Evolutionary conservation across 352 stramenopile species (phyloP).

Genomic region (Globisporangium nodosum): DNA sequence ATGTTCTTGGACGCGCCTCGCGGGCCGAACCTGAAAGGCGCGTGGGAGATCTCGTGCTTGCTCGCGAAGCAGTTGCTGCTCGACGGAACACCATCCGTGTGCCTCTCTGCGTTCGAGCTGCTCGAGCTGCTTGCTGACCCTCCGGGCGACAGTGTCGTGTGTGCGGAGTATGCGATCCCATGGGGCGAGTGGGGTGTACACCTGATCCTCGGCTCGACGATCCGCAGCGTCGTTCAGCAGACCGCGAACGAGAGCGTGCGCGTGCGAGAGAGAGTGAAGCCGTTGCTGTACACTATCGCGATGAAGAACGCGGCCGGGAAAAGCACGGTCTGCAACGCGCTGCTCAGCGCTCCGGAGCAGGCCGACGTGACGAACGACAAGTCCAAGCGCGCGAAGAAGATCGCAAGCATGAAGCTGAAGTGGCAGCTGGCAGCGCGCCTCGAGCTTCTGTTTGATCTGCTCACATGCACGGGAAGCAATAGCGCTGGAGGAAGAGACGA

Average conservation of each 20-base stretch:
- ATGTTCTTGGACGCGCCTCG: slow-evolving; percentile 24
- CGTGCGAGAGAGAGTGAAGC: slow-evolving; percentile 44
- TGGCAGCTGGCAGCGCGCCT: slow-evolving; percentile 63
- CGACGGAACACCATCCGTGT: slow-evolving; percentile 39
- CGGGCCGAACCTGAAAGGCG: slow-evolving; percentile 41
- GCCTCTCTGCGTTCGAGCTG: slow-evolving; percentile 47
- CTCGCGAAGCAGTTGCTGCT: slow-evolving; percentile 62
- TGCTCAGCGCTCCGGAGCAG: slow-evolving; percentile 68
- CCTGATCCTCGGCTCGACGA: slow-evolving; percentile 64
- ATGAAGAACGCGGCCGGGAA: slow-evolving; percentile 42
- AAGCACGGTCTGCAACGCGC: slow-evolving; percentile 62
- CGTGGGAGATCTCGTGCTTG: slow-evolving; percentile 71
- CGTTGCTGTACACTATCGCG: slow-evolving; percentile 39
- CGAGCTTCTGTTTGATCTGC: slow-evolving; percentile 56
- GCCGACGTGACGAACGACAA: slow-evolving; percentile 28
- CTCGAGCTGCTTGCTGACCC: slow-evolving; percentile 52
- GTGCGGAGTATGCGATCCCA: slow-evolving; percentile 46
- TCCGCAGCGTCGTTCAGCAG: slow-evolving; percentile 71
- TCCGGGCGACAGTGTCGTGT: slow-evolving; percentile 9
- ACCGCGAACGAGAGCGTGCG: slow-evolving; percentile 56
- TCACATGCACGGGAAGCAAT: slow-evolving; percentile 9
- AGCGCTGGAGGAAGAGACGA: slow-evolving; percentile 7
- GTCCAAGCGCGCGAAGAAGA: slow-evolving; percentile 32
- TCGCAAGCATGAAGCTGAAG: slow-evolving; percentile 40
- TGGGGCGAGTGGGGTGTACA: slow-evolving; percentile 81